Percentiles rank a stretch among this genome's conserved stretches.
These are phyloP conservation scores for Phytophthora pinifolia DNA, from an alignment of 352 stramenopile species.

Conservation along the genomic window DNA sequence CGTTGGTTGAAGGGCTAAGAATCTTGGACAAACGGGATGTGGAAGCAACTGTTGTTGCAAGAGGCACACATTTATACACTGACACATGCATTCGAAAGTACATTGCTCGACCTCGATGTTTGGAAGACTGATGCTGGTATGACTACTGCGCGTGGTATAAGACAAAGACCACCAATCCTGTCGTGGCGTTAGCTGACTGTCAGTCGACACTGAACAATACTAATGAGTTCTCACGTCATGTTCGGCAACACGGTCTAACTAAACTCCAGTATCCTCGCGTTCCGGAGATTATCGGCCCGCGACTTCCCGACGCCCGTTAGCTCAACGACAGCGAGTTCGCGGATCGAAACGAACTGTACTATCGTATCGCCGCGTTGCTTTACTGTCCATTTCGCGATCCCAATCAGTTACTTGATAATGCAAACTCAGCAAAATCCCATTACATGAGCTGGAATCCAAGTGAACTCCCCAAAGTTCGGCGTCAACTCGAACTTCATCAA, in stretches of 20 bases:
- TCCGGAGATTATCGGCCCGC: background rate
- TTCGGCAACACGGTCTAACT: background rate
- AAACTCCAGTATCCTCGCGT: background rate
- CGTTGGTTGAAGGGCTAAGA: too few relatives aligned
- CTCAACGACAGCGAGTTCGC: background rate
- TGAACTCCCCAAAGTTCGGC: background rate
- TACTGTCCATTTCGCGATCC: background rate
- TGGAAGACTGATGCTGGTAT: too few relatives aligned
- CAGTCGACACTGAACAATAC: background rate
- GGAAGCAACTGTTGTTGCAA: too few relatives aligned
- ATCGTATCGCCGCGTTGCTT: background rate
- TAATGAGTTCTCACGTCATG: background rate
- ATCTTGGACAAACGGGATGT: too few relatives aligned
- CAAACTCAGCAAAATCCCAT: background rate
- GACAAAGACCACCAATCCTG: too few relatives aligned
- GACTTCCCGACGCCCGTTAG: background rate
- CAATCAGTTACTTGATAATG: background rate
- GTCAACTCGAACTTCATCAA: background rate
- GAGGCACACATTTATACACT: too few relatives aligned
- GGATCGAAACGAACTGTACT: background rate
- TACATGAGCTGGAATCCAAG: background rate
- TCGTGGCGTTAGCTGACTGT: too few relatives aligned
- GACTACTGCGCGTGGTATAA: too few relatives aligned
- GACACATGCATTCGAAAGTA: too few relatives aligned
- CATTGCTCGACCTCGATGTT: too few relatives aligned